Conservation (phyloP, 1,284 basidiomycete species). For the Grifola frondosa region DNA sequence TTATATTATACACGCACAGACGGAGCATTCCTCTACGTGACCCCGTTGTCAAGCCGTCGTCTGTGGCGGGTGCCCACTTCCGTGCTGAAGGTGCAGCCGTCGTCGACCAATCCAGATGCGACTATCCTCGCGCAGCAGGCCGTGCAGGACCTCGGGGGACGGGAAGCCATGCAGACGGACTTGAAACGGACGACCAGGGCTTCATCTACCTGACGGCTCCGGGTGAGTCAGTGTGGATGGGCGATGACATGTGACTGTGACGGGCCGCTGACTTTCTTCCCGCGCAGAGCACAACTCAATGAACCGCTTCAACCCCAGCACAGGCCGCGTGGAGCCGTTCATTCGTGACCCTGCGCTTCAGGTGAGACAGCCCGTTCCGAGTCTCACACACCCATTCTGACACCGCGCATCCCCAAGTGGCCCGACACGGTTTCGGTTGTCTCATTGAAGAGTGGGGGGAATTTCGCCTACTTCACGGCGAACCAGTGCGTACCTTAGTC, state of each 20-base stretch:
- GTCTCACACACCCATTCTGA: no score
- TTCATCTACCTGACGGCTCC: conserved; percentile 29
- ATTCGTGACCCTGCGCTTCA: conserved; percentile 30
- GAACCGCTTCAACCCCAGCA: conserved; percentile 26
- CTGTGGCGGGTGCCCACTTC: conserved; percentile 31
- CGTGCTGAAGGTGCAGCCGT: conserved; percentile 22
- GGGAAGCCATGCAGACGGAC: conserved; percentile 28
- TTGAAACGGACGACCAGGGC: conserved; percentile 28
- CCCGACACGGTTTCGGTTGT: conserved; percentile 20
- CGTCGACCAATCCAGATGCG: conserved; percentile 21
- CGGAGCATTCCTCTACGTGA: conserved; percentile 27
- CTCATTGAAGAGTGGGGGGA: conserved; percentile 12
- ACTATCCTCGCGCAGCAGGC: conserved; percentile 20
- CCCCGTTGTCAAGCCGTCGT: conserved; percentile 27
- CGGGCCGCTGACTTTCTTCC: background rate
- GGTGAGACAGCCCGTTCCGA: no score
- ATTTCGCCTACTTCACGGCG: conserved; percentile 19
- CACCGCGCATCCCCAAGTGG: no score
- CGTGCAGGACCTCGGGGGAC: conserved; percentile 21
- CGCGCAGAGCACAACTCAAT: conserved; percentile 31
- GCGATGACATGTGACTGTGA: background rate
- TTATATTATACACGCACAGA: conserved; percentile 10
- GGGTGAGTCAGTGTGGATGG: conserved; percentile 1
- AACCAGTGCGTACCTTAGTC: conserved; percentile 17
- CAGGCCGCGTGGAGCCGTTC: conserved; percentile 27